Evolutionary conservation across 148 eudicot genomes (phyloP).

Genomic region (Tetragonia tetragonoides): DNA sequence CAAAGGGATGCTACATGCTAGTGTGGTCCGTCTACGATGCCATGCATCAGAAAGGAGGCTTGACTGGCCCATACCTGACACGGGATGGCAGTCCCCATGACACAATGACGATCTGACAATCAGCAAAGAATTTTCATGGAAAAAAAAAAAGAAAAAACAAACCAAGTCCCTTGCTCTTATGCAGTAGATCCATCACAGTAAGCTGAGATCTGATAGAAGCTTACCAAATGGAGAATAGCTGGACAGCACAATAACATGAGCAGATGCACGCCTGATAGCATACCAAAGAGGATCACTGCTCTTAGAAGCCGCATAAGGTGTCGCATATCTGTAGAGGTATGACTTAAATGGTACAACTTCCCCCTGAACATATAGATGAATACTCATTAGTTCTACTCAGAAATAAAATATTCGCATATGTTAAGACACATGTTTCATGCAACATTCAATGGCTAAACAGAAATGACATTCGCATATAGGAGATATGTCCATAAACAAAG

Average conservation of each 20-base stretch:
- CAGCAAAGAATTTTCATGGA: neutral
- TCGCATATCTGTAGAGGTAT: slow-evolving; percentile 68
- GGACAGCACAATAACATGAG: slow-evolving; percentile 87
- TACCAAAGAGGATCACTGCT: slow-evolving; percentile 92
- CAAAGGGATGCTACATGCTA: too few species aligned
- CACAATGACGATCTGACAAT: neutral
- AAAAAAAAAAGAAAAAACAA: neutral
- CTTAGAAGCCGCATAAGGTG: slow-evolving; percentile 67
- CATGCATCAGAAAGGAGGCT: too few species aligned
- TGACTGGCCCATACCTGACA: too few species aligned
- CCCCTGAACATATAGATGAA: slow-evolving; percentile 43
- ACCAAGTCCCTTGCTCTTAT: neutral
- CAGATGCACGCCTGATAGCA: slow-evolving; percentile 86
- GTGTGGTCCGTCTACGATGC: too few species aligned
- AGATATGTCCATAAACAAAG: neutral
- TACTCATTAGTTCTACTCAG: neutral
- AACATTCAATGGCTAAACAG: neutral
- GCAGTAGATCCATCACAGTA: neutral
- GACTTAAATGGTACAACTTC: slow-evolving; percentile 79
- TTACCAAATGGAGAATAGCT: slow-evolving; percentile 94
- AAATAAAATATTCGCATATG: neutral
- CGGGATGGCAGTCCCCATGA: too few species aligned
- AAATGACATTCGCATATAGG: neutral
- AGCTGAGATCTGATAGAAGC: slow-evolving; percentile 17
- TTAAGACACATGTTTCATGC: neutral